phyloP scores from a whole-genome alignment of 371 early-diverging fungal species.

The Mortierella sp. region DNA sequence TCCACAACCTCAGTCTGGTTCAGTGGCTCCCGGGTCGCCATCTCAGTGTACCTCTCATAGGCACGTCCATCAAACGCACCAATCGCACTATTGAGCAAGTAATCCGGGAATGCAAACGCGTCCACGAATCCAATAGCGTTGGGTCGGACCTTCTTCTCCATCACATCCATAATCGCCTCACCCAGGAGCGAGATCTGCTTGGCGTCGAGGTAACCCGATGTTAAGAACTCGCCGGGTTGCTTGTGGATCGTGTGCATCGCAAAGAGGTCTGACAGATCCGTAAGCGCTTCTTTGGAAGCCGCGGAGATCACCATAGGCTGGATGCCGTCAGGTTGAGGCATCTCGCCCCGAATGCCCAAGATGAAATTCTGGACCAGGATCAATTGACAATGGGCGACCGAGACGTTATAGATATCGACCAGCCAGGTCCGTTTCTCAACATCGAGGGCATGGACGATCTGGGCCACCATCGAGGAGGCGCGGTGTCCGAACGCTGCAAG shows the following conservation, averaged over 20 bases:
- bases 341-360: conserved; percentile 66
- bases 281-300: conserved; percentile 71
- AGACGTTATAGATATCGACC: conserved; percentile 74
- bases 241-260: conserved; percentile 77
- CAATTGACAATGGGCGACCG: conserved; percentile 76
- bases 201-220: conserved; percentile 63
- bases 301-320: conserved; percentile 71
- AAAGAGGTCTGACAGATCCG: conserved; percentile 66
- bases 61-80: conserved; percentile 82
- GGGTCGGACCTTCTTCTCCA: conserved; percentile 72
- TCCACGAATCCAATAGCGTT: conserved; percentile 84
- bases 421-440: conserved; percentile 74
- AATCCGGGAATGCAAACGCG: conserved; percentile 83
- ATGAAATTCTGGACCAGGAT: conserved; percentile 66
- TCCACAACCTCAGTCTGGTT: conserved; percentile 70
- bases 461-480: conserved; percentile 68
- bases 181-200: conserved; percentile 69
- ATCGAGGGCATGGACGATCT: conserved; percentile 73
- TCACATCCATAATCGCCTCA: conserved; percentile 63
- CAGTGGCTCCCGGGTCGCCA: conserved; percentile 81
- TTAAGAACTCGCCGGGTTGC: conserved; percentile 76
- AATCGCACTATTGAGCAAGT: conserved; percentile 77
- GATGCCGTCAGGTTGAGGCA: conserved; percentile 65
- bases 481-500: conserved; percentile 78
- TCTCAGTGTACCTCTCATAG: conserved; percentile 78